These are phyloP conservation scores for Agastache rugosa DNA, from an alignment of 257 asterid genomes.

Conservation along the genomic window DNA sequence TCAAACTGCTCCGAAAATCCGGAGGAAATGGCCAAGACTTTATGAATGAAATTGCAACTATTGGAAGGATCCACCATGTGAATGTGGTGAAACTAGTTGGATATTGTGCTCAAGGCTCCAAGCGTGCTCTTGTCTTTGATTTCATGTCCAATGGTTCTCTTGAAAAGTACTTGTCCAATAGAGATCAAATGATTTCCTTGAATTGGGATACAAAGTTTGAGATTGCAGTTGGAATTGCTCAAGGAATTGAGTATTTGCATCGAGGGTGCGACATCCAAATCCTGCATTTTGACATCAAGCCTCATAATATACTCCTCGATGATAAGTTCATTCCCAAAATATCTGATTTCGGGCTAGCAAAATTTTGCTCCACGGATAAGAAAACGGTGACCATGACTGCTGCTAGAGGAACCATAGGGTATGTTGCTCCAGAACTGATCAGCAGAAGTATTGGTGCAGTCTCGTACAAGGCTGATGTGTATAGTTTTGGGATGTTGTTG, in stretches of 20 bases:
- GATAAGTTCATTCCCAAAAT: conserved; percentile 32
- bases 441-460: conserved; percentile 16
- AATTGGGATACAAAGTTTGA: conserved; percentile 6
- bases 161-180: background rate
- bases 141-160: conserved; percentile 21
- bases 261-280: conserved; percentile 8
- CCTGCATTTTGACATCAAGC: conserved; percentile 39
- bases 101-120: conserved; percentile 16
- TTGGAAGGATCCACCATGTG: conserved; percentile 34
- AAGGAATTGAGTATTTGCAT: conserved; percentile 38
- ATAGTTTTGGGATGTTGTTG: conserved; percentile 18
- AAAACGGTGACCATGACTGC: conserved; percentile 32
- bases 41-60: conserved; percentile 47
- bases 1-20: conserved; percentile 33
- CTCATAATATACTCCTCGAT: conserved; percentile 27
- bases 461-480: conserved; percentile 6
- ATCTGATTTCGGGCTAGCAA: conserved; percentile 40
- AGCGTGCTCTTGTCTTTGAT: conserved; percentile 6
- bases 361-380: conserved; percentile 15
- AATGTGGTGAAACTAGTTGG: conserved; percentile 22
- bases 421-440: conserved; percentile 41
- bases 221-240: conserved; percentile 38
- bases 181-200: background rate
- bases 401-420: conserved; percentile 41
- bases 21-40: conserved; percentile 38